A percentile compares a stretch with the other conserved stretches of the same genome.
These are phyloP conservation scores for Tetrapyrgos nigripes DNA, from an alignment of 1,284 basidiomycete species.

Conservation along the genomic window DNA sequence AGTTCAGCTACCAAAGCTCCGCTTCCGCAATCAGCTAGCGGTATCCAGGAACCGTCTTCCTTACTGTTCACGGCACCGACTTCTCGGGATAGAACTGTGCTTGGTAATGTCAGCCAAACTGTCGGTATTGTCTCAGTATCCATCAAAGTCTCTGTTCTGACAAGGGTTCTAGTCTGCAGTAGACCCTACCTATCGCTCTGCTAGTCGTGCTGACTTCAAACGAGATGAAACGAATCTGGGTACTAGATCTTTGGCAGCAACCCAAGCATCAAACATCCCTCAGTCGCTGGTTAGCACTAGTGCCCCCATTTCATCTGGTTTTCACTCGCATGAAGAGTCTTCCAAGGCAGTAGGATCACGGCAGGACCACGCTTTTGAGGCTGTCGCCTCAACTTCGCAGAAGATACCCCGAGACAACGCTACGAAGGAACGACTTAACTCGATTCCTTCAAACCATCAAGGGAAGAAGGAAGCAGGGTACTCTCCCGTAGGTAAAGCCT, in stretches of 20 bases:
- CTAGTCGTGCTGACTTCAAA: not conserved
- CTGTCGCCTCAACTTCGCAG: not conserved
- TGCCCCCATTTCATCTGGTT: no score
- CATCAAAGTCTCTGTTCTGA: no score
- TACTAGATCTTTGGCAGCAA: not conserved
- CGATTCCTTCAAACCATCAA: not conserved
- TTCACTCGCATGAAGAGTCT: not conserved
- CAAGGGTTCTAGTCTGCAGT: no score
- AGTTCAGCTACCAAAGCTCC: not conserved
- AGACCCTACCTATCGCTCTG: not conserved
- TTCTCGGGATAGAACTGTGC: not conserved
- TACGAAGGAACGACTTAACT: not conserved
- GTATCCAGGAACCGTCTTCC: not conserved
- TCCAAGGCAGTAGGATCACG: not conserved
- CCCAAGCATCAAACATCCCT: no score
- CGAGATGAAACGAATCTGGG: not conserved
- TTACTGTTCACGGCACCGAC: not conserved
- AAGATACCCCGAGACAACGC: not conserved
- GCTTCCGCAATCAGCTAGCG: not conserved
- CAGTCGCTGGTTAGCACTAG: no score
- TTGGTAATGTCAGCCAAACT: not conserved
- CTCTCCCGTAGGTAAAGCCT: not conserved
- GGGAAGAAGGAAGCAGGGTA: not conserved
- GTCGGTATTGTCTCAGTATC: not conserved
- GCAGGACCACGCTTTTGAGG: not conserved